Evolutionary conservation across 352 stramenopile genomes (phyloP).

Genomic region (Globisporangium irregulare): DNA sequence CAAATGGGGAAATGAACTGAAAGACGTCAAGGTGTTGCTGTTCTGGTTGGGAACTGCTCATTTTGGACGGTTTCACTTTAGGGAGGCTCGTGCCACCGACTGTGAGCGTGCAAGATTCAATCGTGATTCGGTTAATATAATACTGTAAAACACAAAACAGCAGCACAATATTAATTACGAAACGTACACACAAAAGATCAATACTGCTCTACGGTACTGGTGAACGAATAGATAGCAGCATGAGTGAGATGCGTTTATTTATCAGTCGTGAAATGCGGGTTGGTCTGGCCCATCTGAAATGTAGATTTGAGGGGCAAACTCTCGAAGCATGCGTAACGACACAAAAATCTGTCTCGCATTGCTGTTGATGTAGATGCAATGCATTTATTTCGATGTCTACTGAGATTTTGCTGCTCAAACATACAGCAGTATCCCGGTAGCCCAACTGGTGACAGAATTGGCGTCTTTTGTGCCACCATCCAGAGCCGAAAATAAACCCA

Average conservation of each 20-base stretch:
- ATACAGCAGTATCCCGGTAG: not conserved
- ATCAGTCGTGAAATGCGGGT: not conserved
- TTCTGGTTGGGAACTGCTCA: not conserved
- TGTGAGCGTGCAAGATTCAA: conserved; percentile 5
- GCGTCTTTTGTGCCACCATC: not conserved
- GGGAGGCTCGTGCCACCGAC: not conserved
- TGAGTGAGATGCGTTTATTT: not conserved
- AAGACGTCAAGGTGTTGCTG: conserved; percentile 1
- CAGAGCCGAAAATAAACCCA: not conserved
- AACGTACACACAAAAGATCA: not conserved
- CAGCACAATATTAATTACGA: not conserved
- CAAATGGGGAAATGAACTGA: conserved; percentile 13
- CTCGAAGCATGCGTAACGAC: not conserved
- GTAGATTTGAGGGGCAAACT: not conserved
- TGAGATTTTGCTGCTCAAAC: not conserved
- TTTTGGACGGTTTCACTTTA: not conserved
- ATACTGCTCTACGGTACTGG: not conserved
- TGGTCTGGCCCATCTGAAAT: not conserved
- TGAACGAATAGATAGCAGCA: not conserved
- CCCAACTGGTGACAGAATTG: not conserved
- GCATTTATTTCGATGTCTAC: not conserved
- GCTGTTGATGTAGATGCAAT: not conserved
- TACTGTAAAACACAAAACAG: not conserved
- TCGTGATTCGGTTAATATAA: not conserved
- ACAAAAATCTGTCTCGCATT: not conserved